A percentile compares a stretch with the other conserved stretches of the same genome.
Evolutionary conservation across 2,329 filamentous ascomycete species (phyloP).

Genomic region (Colletotrichum musae): DNA sequence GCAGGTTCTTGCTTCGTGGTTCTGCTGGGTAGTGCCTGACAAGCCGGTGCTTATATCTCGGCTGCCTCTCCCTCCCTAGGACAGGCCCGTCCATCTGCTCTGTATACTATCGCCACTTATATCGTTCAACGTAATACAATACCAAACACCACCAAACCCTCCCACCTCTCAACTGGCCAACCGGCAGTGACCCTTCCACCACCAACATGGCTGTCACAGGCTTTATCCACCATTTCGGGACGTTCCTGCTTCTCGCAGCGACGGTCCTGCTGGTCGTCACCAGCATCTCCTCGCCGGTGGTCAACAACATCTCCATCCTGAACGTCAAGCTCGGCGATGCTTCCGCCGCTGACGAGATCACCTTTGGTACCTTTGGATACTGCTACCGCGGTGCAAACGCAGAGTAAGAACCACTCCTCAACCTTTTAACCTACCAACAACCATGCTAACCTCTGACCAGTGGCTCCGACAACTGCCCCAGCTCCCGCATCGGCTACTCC

Average conservation of each 20-base stretch:
- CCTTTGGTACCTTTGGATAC: slow-evolving; percentile 74
- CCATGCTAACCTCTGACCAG: slow-evolving; percentile 33
- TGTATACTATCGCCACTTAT: slow-evolving; percentile 19
- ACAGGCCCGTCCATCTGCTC: slow-evolving; percentile 16
- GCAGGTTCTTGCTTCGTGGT: slow-evolving; percentile 32
- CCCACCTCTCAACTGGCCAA: background rate
- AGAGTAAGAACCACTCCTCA: slow-evolving; percentile 42
- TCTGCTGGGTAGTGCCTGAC: slow-evolving; percentile 8
- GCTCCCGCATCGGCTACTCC: slow-evolving; percentile 68
- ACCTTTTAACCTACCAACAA: no score
- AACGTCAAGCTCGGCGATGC: slow-evolving; percentile 63
- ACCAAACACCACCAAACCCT: background rate
- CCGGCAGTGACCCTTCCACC: slow-evolving; percentile 28
- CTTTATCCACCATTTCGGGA: slow-evolving; percentile 70
- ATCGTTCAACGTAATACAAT: slow-evolving; percentile 5
- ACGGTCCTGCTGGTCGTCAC: slow-evolving; percentile 71
- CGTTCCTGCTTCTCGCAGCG: slow-evolving; percentile 69
- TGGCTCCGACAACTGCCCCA: slow-evolving; percentile 63
- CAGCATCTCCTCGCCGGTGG: slow-evolving; percentile 71
- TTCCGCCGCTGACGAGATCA: slow-evolving; percentile 54
- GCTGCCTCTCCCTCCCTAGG: slow-evolving; percentile 26
- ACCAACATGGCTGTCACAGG: slow-evolving; percentile 63
- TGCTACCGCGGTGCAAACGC: slow-evolving; percentile 55
- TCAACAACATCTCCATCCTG: slow-evolving; percentile 68
- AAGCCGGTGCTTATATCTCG: slow-evolving; percentile 39